Evolutionary conservation across 1,284 basidiomycete species (phyloP).

Genomic region (Trichosporon sp.): DNA sequence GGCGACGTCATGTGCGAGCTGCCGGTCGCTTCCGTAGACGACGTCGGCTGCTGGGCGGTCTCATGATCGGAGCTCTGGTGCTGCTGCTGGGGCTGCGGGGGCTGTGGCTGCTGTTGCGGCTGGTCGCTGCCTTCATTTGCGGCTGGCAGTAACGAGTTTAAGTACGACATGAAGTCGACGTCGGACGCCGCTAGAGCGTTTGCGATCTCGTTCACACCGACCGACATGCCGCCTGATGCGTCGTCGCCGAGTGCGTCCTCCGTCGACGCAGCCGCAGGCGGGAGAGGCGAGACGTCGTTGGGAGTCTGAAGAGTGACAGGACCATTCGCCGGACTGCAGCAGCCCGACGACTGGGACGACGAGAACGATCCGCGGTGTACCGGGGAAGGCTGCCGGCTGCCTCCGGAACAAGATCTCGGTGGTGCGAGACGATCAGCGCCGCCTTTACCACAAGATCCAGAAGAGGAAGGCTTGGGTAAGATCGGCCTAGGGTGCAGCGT

Average conservation of each 20-base stretch:
- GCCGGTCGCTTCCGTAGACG: not conserved
- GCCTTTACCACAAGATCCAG: not conserved
- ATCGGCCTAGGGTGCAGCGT: constrained; percentile 41
- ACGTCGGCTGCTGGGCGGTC: not conserved
- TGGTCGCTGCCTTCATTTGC: not conserved
- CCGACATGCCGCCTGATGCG: constrained; percentile 23
- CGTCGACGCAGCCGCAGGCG: not conserved
- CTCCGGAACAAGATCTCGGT: constrained; percentile 22
- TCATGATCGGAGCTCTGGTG: not conserved
- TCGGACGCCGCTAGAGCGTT: constrained; percentile 31
- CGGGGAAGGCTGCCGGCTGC: constrained; percentile 30
- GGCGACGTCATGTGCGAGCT: not conserved
- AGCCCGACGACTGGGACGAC: constrained; percentile 30
- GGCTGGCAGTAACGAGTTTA: constrained; percentile 32
- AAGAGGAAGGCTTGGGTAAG: constrained; percentile 38
- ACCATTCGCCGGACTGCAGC: constrained; percentile 24
- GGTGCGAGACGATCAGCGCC: constrained; percentile 20
- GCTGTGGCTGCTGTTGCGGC: constrained; percentile 1
- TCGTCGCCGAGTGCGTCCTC: not conserved
- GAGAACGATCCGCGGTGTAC: constrained; percentile 26
- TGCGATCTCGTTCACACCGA: constrained; percentile 33
- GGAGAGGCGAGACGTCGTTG: constrained; percentile 14
- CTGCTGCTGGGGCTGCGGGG: not conserved
- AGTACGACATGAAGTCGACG: constrained; percentile 37
- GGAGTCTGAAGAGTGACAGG: constrained; percentile 18